Evolutionary conservation across 2,329 filamentous ascomycete genomes (phyloP).

Genomic region (Fusarium camptoceras): DNA sequence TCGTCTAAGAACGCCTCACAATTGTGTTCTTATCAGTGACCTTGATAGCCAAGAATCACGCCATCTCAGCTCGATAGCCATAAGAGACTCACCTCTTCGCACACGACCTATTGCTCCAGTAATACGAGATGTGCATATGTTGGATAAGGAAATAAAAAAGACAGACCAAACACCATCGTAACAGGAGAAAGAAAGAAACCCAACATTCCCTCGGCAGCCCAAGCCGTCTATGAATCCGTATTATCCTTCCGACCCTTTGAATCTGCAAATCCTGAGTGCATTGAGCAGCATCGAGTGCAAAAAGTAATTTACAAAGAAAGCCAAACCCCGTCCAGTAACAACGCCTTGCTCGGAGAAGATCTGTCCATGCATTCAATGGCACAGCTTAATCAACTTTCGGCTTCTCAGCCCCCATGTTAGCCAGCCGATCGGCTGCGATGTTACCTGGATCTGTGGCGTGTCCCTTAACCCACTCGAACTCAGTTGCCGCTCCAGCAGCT

Average conservation of each 20-base stretch:
- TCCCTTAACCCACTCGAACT: conserved; percentile 91
- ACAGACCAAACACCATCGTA: neutral
- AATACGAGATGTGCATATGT: conserved; percentile 13
- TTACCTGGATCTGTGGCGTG: conserved; percentile 82
- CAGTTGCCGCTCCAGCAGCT: conserved; percentile 68
- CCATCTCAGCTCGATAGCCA: neutral
- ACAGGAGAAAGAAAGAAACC: neutral
- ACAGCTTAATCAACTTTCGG: conserved; percentile 8
- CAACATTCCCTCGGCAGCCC: neutral
- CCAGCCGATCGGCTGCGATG: conserved; percentile 81
- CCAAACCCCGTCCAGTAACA: neutral
- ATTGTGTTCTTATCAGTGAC: neutral
- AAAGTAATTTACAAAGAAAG: neutral
- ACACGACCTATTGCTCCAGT: conserved; percentile 2
- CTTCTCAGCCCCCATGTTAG: conserved; percentile 63
- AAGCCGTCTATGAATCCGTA: neutral
- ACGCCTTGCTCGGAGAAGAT: neutral
- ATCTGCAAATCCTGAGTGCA: neutral
- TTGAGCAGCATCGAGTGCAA: neutral
- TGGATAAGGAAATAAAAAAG: conserved; percentile 5
- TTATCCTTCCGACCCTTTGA: neutral
- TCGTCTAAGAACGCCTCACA: neutral
- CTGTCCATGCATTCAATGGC: neutral
- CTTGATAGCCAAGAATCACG: neutral
- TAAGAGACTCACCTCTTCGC: neutral